Evolutionary conservation across 768 basidiomycete genomes (phyloP), one percentile per base, ranked within the genome.

Genomic region (Lactarius sanguifluus): DNA sequence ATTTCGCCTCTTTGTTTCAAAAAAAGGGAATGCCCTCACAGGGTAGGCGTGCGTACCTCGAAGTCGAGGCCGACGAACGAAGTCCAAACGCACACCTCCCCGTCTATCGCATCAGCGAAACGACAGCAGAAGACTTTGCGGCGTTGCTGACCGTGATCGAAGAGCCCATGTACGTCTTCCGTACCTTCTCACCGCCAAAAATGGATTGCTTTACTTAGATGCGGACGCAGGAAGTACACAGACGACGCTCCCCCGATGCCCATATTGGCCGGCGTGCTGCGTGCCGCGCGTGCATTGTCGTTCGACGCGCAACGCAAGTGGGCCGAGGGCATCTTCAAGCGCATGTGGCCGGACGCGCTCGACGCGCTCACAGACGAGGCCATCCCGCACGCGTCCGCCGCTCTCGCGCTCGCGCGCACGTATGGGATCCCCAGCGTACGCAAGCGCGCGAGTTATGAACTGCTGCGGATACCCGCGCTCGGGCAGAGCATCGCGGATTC

Each of bases 361-460:
- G 55, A 54, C 2, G 25, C 63, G 15, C 20, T 78, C 7, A 66
- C 66, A n/a, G 61, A 61, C 15, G 45, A n/a, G 45, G 45, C 16
- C 25, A 62, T 72, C 28, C 71, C 73, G 0, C 60, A 74, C 38
- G 77, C 79, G 2, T 73, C 71, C 1, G 73, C 73, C 28, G 78
- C 76, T 2, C 68, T 80, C 20, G 52, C 70, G 20, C 72, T 81
- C 18, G 78, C 76, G 18, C 74, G 73, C 13, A 23, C 67, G 3
- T 77, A 68, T 63, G 69, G 73, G 25, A 71, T 74, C 3, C 67
- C 73, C 9, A 45, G 52, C 1, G 73, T 80, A 28, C 70, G 77
- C 10, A 77, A 78, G 58, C 71, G 74, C 54, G 79, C 80, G 1
- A 79, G 77, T 61, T 81, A 81, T 66, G 79, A 81, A 65, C 72